Conservation (phyloP, 371 early-diverging fungal species). For the Caulochytrium protostelioides region DNA sequence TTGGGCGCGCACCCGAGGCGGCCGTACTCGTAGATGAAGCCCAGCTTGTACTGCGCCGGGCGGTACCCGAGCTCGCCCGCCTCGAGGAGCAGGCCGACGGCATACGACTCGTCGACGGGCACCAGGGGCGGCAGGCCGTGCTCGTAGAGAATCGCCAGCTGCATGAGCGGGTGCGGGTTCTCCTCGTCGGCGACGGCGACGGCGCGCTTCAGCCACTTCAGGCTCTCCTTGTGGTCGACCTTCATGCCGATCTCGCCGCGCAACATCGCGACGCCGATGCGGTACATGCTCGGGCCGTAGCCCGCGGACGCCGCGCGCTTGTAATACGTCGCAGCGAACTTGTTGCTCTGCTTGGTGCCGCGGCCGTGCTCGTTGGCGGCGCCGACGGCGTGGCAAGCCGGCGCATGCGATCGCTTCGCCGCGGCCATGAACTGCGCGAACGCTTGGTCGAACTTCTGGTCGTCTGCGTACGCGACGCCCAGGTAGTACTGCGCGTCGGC, state of each 20-base stretch:
- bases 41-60: constrained; percentile 7
- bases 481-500: constrained; percentile 5
- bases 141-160: constrained; percentile 1
- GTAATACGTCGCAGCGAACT: constrained; percentile 2
- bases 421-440: constrained; percentile 3
- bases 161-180: background rate
- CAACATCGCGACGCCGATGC: constrained; percentile 3
- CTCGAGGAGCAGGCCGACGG: constrained; percentile 1
- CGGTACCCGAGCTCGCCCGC: constrained; percentile 6
- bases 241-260: constrained; percentile 2
- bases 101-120: constrained; percentile 1
- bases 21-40: constrained; percentile 10
- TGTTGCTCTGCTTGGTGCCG: constrained; percentile 1
- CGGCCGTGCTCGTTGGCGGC: constrained; percentile 2
- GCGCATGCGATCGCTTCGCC: constrained; percentile 2
- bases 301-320: constrained; percentile 4
- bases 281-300: constrained; percentile 7
- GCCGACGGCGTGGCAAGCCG: constrained; percentile 2
- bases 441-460: constrained; percentile 5
- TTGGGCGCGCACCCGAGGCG: constrained; percentile 4
- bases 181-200: background rate
- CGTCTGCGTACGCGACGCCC: background rate
- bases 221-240: constrained; percentile 4
- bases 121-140: background rate
- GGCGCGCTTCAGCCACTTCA: constrained; percentile 4